Conservation (phyloP, 2,329 filamentous ascomycete genomes). For the Zymoseptoria tritici region DNA sequence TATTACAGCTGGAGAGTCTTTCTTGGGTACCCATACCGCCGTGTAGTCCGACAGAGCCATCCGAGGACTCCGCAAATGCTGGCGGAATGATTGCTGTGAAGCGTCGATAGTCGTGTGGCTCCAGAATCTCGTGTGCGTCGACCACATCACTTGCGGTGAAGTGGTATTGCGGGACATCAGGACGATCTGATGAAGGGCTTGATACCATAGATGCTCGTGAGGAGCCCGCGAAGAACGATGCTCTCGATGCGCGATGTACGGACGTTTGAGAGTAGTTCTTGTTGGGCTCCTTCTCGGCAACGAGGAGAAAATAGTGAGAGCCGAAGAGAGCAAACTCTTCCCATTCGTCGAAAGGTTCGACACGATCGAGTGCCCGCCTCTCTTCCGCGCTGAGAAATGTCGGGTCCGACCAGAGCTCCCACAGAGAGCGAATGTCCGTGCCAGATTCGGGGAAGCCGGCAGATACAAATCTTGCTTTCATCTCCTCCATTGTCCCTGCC, state of each 20-base stretch:
- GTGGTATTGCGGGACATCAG: slow-evolving; percentile 19
- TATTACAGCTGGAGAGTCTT: slow-evolving; percentile 41
- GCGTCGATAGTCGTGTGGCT: slow-evolving; percentile 28
- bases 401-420: slow-evolving; percentile 72
- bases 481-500: slow-evolving; percentile 56
- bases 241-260: slow-evolving; percentile 16
- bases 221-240: slow-evolving; percentile 17
- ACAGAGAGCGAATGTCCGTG: slow-evolving; percentile 61
- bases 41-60: slow-evolving; percentile 32
- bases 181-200: slow-evolving; percentile 11
- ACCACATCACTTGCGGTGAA: slow-evolving; percentile 19
- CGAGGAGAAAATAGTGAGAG: slow-evolving; percentile 74
- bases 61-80: slow-evolving; percentile 19
- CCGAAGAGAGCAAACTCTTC: slow-evolving; percentile 85
- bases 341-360: slow-evolving; percentile 92
- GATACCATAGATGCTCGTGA: slow-evolving; percentile 13
- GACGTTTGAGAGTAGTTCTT: slow-evolving; percentile 19
- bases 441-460: slow-evolving; percentile 56
- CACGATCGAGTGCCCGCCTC: slow-evolving; percentile 54
- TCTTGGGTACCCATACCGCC: slow-evolving; percentile 43
- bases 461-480: slow-evolving; percentile 58
- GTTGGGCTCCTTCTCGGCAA: slow-evolving; percentile 46
- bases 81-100: slow-evolving; percentile 34
- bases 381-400: slow-evolving; percentile 56
- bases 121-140: slow-evolving; percentile 22